These are phyloP conservation scores for Posidonia oceanica DNA, from an alignment of 116 monocot genomes.

Conservation along the genomic window DNA sequence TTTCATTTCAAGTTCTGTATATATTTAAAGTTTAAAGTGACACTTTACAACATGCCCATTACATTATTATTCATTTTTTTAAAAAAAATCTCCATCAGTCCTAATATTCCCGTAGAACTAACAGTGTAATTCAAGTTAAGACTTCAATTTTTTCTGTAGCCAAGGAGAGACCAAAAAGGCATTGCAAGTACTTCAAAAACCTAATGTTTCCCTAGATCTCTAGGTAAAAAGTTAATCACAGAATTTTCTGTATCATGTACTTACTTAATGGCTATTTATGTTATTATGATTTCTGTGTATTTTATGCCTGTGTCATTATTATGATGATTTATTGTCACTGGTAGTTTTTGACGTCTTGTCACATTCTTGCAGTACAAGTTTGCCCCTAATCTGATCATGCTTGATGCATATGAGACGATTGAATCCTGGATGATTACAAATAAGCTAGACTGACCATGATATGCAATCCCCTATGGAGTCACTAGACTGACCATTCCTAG, in stretches of 20 bases:
- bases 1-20: too few relatives aligned
- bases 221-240: constrained; percentile 29
- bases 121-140: too few relatives aligned
- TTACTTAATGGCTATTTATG: background rate
- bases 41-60: too few relatives aligned
- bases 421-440: constrained; percentile 91
- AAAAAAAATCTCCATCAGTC: background rate
- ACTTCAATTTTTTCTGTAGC: constrained; percentile 26
- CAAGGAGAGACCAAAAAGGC: constrained; percentile 98
- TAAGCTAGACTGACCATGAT: too few relatives aligned
- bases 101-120: background rate
- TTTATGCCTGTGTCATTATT: background rate
- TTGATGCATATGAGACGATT: constrained; percentile 99
- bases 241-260: background rate
- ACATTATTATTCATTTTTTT: too few relatives aligned
- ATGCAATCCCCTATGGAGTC: too few relatives aligned
- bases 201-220: constrained; percentile 76
- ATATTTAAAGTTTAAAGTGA: too few relatives aligned
- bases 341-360: background rate
- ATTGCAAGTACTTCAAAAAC: constrained; percentile 81
- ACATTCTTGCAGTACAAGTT: constrained; percentile 92
- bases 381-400: constrained; percentile 88
- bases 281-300: background rate
- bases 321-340: constrained; percentile 1
- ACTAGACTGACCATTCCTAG: too few relatives aligned